A percentile compares a stretch with the other conserved stretches of the same genome.
These are phyloP conservation scores for Physcomitrellopsis africana DNA, from an alignment of 225 moss, liverwort and hornwort genomes.

Conservation along the genomic window DNA sequence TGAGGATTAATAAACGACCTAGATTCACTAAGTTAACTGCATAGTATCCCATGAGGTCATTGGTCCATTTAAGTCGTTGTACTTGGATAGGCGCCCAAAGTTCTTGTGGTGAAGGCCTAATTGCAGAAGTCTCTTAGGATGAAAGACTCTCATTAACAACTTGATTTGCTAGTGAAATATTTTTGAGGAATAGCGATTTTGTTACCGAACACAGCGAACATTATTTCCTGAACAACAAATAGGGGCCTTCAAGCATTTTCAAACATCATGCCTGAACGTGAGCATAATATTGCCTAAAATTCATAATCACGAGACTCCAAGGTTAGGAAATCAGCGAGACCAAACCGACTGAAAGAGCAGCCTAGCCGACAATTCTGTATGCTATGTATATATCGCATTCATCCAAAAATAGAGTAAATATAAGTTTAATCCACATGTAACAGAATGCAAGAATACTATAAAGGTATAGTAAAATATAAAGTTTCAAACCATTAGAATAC, in stretches of 20 bases:
- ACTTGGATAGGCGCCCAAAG: not conserved
- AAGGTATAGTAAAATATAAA: not conserved
- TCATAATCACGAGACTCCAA: conserved; percentile 12
- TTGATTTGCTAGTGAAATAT: not conserved
- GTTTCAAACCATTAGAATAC: conserved; percentile 15
- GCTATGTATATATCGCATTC: too few relatives aligned
- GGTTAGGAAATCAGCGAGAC: not conserved
- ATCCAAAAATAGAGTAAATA: too few relatives aligned
- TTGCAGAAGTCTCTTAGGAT: not conserved
- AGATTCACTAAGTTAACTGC: not conserved
- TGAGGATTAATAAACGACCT: not conserved
- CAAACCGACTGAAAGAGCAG: not conserved
- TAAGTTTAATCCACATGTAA: conserved; percentile 14
- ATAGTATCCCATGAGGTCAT: not conserved
- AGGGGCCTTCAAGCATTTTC: conserved; percentile 4
- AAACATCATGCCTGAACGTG: not conserved
- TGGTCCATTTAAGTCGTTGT: not conserved
- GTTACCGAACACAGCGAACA: not conserved
- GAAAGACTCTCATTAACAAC: not conserved
- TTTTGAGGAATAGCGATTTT: not conserved
- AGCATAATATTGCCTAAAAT: not conserved
- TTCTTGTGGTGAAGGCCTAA: not conserved
- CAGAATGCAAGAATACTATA: not conserved
- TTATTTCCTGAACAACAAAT: not conserved
- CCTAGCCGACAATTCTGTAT: not conserved